Conservation (phyloP, 2,329 filamentous ascomycete species). For the Colletotrichum sublineola region DNA sequence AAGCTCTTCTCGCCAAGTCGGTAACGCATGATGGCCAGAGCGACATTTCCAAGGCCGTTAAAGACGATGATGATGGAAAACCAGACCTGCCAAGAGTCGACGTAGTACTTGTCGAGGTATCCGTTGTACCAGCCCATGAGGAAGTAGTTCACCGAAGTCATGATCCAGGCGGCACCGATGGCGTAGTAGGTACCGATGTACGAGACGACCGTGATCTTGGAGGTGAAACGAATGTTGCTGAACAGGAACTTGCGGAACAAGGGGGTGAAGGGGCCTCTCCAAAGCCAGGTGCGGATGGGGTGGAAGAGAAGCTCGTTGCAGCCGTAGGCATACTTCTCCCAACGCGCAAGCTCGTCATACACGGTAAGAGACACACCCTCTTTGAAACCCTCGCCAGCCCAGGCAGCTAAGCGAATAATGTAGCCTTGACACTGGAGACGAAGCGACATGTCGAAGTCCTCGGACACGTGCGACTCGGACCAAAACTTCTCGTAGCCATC, state of each 20-base stretch:
- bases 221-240: slow-evolving; percentile 80
- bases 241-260: slow-evolving; percentile 81
- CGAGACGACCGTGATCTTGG: slow-evolving; percentile 81
- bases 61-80: slow-evolving; percentile 85
- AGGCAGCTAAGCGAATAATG: slow-evolving; percentile 79
- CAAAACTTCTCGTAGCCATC: slow-evolving; percentile 84
- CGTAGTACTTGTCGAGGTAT: slow-evolving; percentile 83
- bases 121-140: slow-evolving; percentile 82
- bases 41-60: slow-evolving; percentile 79
- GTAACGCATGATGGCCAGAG: slow-evolving; percentile 80
- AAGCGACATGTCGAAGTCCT: slow-evolving; percentile 87
- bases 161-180: slow-evolving; percentile 80
- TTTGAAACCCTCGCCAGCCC: slow-evolving; percentile 82
- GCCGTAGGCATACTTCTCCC: slow-evolving; percentile 90
- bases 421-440: slow-evolving; percentile 80
- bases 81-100: slow-evolving; percentile 84
- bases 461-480: slow-evolving; percentile 84
- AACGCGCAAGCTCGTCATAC: slow-evolving; percentile 85
- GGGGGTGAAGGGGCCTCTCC: slow-evolving; percentile 81
- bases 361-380: slow-evolving; percentile 88
- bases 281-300: slow-evolving; percentile 79
- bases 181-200: slow-evolving; percentile 88
- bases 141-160: slow-evolving; percentile 82
- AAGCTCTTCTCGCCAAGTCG: slow-evolving; percentile 75
- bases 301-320: slow-evolving; percentile 88